Evolutionary conservation across 179 eudicot genomes (phyloP).

Genomic region (Carnegiea gigantea): DNA sequence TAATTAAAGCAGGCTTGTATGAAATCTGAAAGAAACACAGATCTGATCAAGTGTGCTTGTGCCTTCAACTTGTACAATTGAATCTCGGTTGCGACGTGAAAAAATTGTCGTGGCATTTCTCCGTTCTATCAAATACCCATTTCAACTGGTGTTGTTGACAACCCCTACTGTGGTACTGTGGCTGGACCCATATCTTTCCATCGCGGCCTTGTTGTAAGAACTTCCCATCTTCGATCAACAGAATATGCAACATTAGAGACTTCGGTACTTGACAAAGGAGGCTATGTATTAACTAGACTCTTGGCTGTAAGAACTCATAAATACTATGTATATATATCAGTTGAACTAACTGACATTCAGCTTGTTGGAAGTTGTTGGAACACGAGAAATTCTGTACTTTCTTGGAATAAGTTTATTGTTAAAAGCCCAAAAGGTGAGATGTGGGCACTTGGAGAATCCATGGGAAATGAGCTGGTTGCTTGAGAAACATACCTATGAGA

Average conservation of each 20-base stretch:
- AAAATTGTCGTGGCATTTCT: too few species aligned
- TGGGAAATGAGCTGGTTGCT: too few species aligned
- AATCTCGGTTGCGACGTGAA: too few species aligned
- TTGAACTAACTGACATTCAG: not conserved
- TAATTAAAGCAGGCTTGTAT: too few species aligned
- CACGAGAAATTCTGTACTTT: too few species aligned
- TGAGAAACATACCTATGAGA: too few species aligned
- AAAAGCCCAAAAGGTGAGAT: too few species aligned
- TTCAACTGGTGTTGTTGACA: conserved; percentile 5
- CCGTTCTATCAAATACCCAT: not conserved
- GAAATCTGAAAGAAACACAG: not conserved
- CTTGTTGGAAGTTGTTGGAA: too few species aligned
- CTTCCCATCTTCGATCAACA: conserved; percentile 27
- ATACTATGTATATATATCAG: not conserved
- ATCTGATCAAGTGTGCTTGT: too few species aligned
- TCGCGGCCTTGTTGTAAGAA: conserved; percentile 22
- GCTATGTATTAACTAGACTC: too few species aligned
- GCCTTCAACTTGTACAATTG: not conserved
- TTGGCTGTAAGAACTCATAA: not conserved
- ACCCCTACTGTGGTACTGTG: not conserved
- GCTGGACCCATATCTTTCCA: conserved; percentile 14
- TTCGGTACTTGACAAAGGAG: not conserved
- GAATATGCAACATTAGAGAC: not conserved
- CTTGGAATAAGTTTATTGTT: too few species aligned
- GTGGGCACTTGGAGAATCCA: too few species aligned